Base-by-base conservation (phyloP, 495 filamentous ascomycete species). In the Aspergillus sparsus region DNA sequence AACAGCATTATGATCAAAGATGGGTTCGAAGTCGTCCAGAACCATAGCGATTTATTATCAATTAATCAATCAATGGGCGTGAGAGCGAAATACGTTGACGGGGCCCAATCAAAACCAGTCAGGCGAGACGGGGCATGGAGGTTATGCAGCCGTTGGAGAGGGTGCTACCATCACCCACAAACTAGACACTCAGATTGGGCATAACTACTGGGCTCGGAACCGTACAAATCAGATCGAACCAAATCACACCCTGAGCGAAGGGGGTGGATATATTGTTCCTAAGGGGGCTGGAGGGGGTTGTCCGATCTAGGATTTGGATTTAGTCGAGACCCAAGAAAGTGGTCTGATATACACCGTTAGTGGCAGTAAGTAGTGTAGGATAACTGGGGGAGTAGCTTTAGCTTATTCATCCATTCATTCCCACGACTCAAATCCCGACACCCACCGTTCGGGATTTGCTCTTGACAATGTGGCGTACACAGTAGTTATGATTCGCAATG, bases 331-430 rank as follows among this genome's bases (percentile, higher is more conserved):
- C 56, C 56, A 32, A 52, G 46, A 49, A 36, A 58, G 61, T 68
- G 61, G 63, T 66, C 61, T 66, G 66, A 68, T 64, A 64, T 63
- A 60, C 51, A 51, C 36, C 44, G 52, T 45, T 13, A 52, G 57
- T n/a, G n/a, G n/a, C n/a, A n/a, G n/a, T n/a, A n/a, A n/a, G n/a
- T 36, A 45, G 50, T 51, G 55, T 27, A 27, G 21, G 21, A 47
- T 46, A 41, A 41, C 33, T 33, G 18, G 34, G 21, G 58, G 35
- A 55, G 39, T 5, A 58, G 36, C n/a, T 15, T 21, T 35, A 55
- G 66, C 66, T 68, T 65, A 68, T 51, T 66, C 63, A 68, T 60
- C 66, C 58, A 60, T 59, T 37, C 52, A 37, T 37, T 51, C 34
- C 53, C 35, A 52, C 18, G 47, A 55, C 42, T 21, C 66, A 68